Evolutionary conservation across 768 basidiomycete species (phyloP), one percentile per base, ranked within the genome.

Genomic region (Boletus vinaceobasis): DNA sequence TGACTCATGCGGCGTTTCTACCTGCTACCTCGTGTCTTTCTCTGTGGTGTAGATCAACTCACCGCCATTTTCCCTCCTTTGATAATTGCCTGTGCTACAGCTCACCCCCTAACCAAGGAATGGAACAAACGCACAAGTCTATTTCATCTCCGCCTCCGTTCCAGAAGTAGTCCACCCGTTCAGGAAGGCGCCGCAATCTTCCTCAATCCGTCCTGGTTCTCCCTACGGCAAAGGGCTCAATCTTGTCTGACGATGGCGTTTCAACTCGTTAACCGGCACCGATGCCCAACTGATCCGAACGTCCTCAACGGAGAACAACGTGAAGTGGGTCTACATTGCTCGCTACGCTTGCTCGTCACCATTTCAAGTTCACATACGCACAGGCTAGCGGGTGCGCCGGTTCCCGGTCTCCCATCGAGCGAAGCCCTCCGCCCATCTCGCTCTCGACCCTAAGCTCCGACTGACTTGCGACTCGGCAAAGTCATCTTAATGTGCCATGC

Each of bases 131-230:
- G n/a, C 32, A 17, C 45, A 23, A 54, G 19, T 55, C 49, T 48
- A 33, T 44, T 72, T 72, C 71, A 72, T 72, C 60, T 72, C 71
- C 66, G 66, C 69, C 61, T 29, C 23, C 37, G 31, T 50, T 55
- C 48, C 52, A 47, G 44, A 23, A 42, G 50, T 43, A 29, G 49
- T 10, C 19, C 7, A 19, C 62, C 52, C 42, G 3, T 70, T 65
- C 49, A 21, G 68, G 65, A 58, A 65, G 50, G 52, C 17, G 35
- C 48, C 38, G 46, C 51, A 50, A 19, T 37, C 10, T 47, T 64
- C 29, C 67, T 61, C 15, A 48, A 61, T 68, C 32, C 38, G 56
- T 56, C n/a, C 8, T 6, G 52, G 56, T 70, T 70, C 68, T 67
- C 45, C 62, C 64, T 61, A 61, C 66, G 56, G 59, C 48, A 60